These are phyloP conservation scores for Ganoderma lucidum DNA, from an alignment of 1,284 basidiomycete genomes.

Conservation along the genomic window DNA sequence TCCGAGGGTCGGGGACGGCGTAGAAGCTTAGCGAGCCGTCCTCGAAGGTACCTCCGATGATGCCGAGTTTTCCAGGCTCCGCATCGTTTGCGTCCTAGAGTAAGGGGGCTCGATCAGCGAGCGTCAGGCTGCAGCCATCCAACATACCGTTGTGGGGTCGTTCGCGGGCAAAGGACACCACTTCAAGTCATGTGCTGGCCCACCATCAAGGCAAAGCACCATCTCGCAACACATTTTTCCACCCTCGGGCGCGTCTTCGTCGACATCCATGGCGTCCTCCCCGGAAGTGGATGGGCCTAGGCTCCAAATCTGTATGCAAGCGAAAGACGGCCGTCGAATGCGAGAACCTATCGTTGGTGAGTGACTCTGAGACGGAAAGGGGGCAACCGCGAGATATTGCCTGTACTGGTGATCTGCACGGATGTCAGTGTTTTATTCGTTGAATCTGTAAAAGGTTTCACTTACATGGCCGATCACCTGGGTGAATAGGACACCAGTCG, in stretches of 20 bases:
- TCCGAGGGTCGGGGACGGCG: slow-evolving; percentile 78
- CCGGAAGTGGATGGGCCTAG: slow-evolving; percentile 35
- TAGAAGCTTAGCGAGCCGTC: slow-evolving; percentile 85
- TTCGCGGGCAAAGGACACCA: slow-evolving; percentile 91
- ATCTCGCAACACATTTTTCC: slow-evolving; percentile 73
- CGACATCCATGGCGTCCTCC: slow-evolving; percentile 35
- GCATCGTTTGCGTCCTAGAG: slow-evolving; percentile 26
- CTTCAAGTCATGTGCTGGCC: slow-evolving; percentile 78
- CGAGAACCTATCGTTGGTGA: slow-evolving; percentile 67
- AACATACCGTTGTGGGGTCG: slow-evolving; percentile 48
- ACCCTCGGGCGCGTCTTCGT: slow-evolving; percentile 22
- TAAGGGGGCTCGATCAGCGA: neutral
- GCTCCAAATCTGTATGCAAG: slow-evolving; percentile 80
- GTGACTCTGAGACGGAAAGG: slow-evolving; percentile 69
- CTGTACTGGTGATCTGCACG: slow-evolving; percentile 57
- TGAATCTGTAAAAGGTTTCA: neutral
- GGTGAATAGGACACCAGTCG: slow-evolving; percentile 89
- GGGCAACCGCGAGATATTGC: slow-evolving; percentile 87
- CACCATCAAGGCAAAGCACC: slow-evolving; percentile 79
- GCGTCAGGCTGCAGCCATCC: neutral
- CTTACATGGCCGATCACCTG: slow-evolving; percentile 64
- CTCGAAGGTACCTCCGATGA: slow-evolving; percentile 84
- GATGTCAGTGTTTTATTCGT: slow-evolving; percentile 11
- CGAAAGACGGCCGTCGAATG: slow-evolving; percentile 55
- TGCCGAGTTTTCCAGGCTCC: slow-evolving; percentile 67